These are phyloP conservation scores for Pharnaceum exiguum DNA, from an alignment of 148 eudicot genomes.

Conservation along the genomic window DNA sequence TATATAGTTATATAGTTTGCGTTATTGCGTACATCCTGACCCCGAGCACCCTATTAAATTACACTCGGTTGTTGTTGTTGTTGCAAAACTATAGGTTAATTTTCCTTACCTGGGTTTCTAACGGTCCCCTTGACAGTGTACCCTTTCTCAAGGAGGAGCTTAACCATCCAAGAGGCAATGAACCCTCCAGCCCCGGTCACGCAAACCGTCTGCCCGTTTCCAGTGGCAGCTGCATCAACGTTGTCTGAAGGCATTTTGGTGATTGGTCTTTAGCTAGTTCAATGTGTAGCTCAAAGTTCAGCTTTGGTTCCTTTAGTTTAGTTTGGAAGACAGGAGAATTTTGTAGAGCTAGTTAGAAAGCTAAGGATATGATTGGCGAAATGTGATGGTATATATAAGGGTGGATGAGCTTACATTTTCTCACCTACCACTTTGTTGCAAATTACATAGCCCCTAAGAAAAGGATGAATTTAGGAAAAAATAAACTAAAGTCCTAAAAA, in stretches of 20 bases:
- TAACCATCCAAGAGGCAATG: conserved; percentile 92
- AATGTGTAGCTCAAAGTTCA: not conserved
- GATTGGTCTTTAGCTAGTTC: not conserved
- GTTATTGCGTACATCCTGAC: no score
- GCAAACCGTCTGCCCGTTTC: conserved; percentile 51
- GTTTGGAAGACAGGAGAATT: not conserved
- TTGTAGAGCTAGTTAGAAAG: conserved; percentile 13
- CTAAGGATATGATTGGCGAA: conserved; percentile 10
- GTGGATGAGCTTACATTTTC: not conserved
- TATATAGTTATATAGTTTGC: no score
- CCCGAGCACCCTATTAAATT: no score
- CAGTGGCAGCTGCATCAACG: conserved; percentile 1
- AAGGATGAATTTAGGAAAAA: not conserved
- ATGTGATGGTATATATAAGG: conserved; percentile 20
- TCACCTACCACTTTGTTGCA: conserved; percentile 22
- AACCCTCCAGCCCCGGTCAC: conserved; percentile 97
- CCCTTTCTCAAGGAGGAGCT: conserved; percentile 67
- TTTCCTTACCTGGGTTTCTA: conserved; percentile 67
- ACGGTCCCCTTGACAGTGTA: conserved; percentile 80
- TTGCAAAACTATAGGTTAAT: not conserved
- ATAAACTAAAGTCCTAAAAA: not conserved
- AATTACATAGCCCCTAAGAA: not conserved
- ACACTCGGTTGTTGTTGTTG: no score
- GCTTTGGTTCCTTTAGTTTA: not conserved
- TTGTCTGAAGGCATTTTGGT: conserved; percentile 28